These are phyloP conservation scores for Clathrospora elynae DNA, from an alignment of 2,329 filamentous ascomycete genomes.

Conservation along the genomic window DNA sequence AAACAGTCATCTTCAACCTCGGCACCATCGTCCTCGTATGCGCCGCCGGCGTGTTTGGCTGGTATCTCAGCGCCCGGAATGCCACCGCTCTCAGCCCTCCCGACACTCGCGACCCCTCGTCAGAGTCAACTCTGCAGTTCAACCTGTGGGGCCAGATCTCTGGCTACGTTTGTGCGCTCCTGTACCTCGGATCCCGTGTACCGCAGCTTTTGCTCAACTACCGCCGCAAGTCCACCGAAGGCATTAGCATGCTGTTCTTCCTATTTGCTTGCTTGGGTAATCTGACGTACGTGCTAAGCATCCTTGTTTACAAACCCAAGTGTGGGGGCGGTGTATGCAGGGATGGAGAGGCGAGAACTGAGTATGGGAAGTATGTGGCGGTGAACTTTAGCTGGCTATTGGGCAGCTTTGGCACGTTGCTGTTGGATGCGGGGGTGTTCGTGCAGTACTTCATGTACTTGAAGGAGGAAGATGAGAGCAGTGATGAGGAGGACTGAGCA, in stretches of 20 bases:
- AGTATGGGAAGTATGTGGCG: constrained; percentile 82
- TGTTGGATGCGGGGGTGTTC: constrained; percentile 86
- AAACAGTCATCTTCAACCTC: constrained; percentile 72
- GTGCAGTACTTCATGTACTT: constrained; percentile 89
- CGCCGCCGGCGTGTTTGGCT: constrained; percentile 80
- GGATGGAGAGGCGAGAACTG: constrained; percentile 65
- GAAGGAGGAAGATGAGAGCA: constrained; percentile 50
- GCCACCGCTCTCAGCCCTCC: constrained; percentile 39
- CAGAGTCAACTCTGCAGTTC: constrained; percentile 63
- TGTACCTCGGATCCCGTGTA: constrained; percentile 87
- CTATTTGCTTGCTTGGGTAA: constrained; percentile 96
- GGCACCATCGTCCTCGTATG: constrained; percentile 80
- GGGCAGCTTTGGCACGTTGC: constrained; percentile 84
- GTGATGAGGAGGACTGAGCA: constrained; percentile 38
- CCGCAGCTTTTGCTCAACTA: constrained; percentile 93
- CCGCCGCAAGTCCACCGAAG: constrained; percentile 88
- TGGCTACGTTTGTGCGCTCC: constrained; percentile 85
- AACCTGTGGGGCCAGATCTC: constrained; percentile 85
- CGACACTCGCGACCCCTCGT: constrained; percentile 36
- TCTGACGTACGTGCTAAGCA: constrained; percentile 87
- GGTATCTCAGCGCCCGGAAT: constrained; percentile 68
- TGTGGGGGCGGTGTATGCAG: constrained; percentile 63
- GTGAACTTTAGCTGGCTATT: constrained; percentile 91
- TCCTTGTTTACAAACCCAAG: constrained; percentile 83
- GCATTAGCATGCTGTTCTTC: constrained; percentile 93